Percentiles rank a stretch among this genome's conserved stretches.
These are phyloP conservation scores for Cucumis hystrix DNA, from an alignment of 306 rosid genomes.

Conservation along the genomic window DNA sequence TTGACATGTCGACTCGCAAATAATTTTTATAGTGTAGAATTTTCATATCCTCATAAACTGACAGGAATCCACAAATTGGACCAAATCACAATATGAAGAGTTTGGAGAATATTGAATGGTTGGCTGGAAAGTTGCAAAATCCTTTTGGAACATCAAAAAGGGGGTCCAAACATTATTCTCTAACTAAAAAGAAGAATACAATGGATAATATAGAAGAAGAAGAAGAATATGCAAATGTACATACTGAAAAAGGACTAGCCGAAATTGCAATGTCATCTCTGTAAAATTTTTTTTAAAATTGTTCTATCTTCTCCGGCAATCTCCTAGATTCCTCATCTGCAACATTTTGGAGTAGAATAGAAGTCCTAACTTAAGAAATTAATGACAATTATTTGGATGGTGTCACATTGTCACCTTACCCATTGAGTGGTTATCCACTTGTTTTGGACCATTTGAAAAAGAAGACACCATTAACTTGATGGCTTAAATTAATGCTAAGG, in stretches of 20 bases:
- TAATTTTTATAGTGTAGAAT: not conserved
- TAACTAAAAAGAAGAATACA: not conserved
- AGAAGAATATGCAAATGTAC: not conserved
- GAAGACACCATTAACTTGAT: no score
- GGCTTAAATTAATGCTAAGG: no score
- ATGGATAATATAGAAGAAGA: not conserved
- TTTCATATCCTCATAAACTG: not conserved
- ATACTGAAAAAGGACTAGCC: not conserved
- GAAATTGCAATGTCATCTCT: not conserved
- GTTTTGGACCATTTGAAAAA: no score
- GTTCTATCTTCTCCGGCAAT: not conserved
- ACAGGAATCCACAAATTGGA: not conserved
- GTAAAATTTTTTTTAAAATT: not conserved
- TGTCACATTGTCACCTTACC: no score
- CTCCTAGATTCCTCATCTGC: no score
- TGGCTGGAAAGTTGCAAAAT: not conserved
- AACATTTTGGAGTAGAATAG: no score
- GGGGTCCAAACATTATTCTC: not conserved
- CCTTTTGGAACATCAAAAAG: not conserved
- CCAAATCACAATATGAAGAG: not conserved
- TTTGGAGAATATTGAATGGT: not conserved
- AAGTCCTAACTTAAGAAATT: no score
- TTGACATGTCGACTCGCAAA: not conserved
- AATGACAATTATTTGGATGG: no score
- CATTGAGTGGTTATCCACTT: no score